Evolutionary conservation across 768 basidiomycete species (phyloP), one percentile per base, ranked within the genome.

Genomic region (Phanerochaete sordida): DNA sequence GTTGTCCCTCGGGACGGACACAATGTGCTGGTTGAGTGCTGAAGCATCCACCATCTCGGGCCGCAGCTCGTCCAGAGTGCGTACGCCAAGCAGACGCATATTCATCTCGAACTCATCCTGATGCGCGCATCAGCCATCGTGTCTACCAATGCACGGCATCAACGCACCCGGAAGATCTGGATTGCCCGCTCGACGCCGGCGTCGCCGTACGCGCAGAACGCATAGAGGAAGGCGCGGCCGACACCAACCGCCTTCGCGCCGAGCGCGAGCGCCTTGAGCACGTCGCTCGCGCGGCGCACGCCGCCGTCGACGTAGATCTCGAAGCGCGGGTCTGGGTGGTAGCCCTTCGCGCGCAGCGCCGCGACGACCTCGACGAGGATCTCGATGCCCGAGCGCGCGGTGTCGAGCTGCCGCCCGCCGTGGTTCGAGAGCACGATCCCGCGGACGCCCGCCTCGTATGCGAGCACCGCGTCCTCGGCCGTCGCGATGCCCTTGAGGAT

Each of bases 21-120:
- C 86, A 21, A 86, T 72, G 67, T 93, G 93, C 26, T 79, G 72
- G 55, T 78, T 76, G 30, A 96, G 74, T 54, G 85, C 87, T 1
- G 84, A 82, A 13, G 86, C 85, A 63, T 98, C 93, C 8, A 98
- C 93, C 95, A 98, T 95, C 46, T 85, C 84, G 0, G 90, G 91
- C 0, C 86, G 84, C 58, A 98, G 76, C 33, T 98, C 93, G 56
- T 80, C 81, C 46, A 98, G 72, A 0, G 83, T 89, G 3, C 80
- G 84, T 0, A 95, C 95, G 7, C 96, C 96, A 28, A 99, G 74
- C 1, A 98, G 79, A 16, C 95, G 88, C 84, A 98, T 82, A 74
- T 96, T 95, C 96, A 98, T 98, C 78, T 95, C 93, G 66, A 99
- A 93, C 73, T 99, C 96, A 65, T 95, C 93, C 93, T 98, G 69